Conservation (phyloP, 768 basidiomycete genomes). For the Kwoniella mangroviensis region DNA sequence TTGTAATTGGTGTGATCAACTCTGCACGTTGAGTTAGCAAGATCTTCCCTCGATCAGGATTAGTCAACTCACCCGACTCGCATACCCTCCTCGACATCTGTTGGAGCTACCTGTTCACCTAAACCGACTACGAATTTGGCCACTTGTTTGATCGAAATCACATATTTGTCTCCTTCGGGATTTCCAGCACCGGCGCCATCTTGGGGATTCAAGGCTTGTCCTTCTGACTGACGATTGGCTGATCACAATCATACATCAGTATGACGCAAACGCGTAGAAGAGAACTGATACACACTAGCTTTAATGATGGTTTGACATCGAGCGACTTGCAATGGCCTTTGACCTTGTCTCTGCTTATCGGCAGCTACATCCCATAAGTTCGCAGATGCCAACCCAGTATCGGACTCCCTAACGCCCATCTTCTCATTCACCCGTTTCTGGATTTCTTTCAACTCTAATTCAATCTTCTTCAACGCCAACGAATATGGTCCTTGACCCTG, state of each 20-base stretch:
- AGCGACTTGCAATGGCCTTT: constrained; percentile 93
- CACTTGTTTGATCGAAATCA: constrained; percentile 99
- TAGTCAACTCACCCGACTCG: constrained; percentile 81
- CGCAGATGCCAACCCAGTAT: constrained; percentile 94
- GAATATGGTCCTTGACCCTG: constrained; percentile 99
- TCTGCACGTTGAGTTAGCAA: neutral
- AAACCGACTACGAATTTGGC: constrained; percentile 98
- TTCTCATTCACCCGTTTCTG: constrained; percentile 98
- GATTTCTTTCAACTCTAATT: constrained; percentile 90
- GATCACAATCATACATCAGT: neutral
- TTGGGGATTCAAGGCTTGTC: constrained; percentile 83
- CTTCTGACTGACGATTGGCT: constrained; percentile 74
- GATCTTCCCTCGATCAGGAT: neutral
- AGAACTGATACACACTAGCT: constrained; percentile 59
- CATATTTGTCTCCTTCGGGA: constrained; percentile 94
- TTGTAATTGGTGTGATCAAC: constrained; percentile 77
- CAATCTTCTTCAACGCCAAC: constrained; percentile 79
- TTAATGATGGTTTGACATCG: constrained; percentile 98
- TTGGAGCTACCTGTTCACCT: constrained; percentile 93
- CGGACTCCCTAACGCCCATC: constrained; percentile 98
- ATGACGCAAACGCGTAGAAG: neutral
- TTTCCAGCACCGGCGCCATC: constrained; percentile 67
- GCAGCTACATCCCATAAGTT: constrained; percentile 97
- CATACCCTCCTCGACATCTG: constrained; percentile 99
- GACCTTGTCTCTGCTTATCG: constrained; percentile 85